phyloP scores from a whole-genome alignment of 768 basidiomycete species.

The Boletus subparvulus region DNA sequence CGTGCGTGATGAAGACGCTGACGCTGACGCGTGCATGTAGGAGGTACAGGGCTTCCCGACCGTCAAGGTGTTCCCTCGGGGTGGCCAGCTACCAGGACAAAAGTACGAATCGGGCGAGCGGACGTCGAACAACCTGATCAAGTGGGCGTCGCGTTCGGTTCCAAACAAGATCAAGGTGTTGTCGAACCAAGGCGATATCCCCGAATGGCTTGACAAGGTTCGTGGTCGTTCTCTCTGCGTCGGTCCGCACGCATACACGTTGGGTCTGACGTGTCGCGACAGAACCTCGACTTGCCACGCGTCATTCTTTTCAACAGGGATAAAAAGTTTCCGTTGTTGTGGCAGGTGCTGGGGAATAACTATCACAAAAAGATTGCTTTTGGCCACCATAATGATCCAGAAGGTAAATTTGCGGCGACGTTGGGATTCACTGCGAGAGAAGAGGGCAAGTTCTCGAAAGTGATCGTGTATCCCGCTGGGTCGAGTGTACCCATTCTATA shows the following conservation, averaged over 20 bases:
- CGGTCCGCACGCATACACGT: neutral
- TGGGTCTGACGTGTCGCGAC: neutral
- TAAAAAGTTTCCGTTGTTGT: slow-evolving; percentile 72
- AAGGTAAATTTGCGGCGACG: slow-evolving; percentile 55
- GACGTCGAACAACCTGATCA: slow-evolving; percentile 67
- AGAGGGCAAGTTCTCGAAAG: slow-evolving; percentile 56
- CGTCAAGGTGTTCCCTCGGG: slow-evolving; percentile 87
- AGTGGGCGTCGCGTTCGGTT: slow-evolving; percentile 72
- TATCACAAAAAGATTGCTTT: slow-evolving; percentile 64
- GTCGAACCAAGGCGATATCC: slow-evolving; percentile 53
- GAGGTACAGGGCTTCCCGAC: slow-evolving; percentile 92
- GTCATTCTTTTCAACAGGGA: slow-evolving; percentile 74
- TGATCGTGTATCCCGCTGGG: slow-evolving; percentile 68
- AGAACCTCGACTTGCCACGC: slow-evolving; percentile 48
- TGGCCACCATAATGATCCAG: slow-evolving; percentile 62
- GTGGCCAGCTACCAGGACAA: slow-evolving; percentile 58
- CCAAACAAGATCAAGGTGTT: slow-evolving; percentile 69
- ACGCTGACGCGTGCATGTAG: slow-evolving; percentile 28
- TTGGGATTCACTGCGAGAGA: slow-evolving; percentile 59
- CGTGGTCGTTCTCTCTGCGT: slow-evolving; percentile 12
- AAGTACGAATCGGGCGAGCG: slow-evolving; percentile 69
- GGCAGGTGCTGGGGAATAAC: slow-evolving; percentile 77
- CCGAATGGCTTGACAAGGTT: slow-evolving; percentile 70
- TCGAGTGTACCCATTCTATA: slow-evolving; percentile 59
- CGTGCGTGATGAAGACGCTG: neutral